These are phyloP conservation scores for Fennellomyces sp. DNA, from an alignment of 371 early-diverging fungal genomes.

Conservation along the genomic window DNA sequence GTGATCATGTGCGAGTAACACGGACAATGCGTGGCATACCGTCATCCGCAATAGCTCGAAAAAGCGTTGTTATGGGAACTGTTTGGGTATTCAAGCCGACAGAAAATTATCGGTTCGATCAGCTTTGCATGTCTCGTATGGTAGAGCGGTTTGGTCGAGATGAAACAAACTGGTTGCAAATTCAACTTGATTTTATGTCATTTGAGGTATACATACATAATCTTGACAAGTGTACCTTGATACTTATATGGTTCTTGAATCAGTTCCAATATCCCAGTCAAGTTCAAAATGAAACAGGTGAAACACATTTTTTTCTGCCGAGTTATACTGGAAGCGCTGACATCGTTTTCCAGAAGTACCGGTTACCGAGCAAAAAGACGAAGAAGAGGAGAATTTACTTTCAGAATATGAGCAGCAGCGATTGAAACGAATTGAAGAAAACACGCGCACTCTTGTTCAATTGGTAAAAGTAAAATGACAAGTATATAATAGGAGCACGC, in stretches of 20 bases:
- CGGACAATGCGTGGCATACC: conserved; percentile 64
- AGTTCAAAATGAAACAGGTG: too few relatives aligned
- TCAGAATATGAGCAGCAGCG: conserved; percentile 68
- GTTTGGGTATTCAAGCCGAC: conserved; percentile 85
- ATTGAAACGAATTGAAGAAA: conserved; percentile 67
- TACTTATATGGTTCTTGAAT: too few relatives aligned
- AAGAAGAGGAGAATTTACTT: conserved; percentile 28
- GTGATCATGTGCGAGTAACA: conserved; percentile 26
- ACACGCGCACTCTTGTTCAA: conserved; percentile 63
- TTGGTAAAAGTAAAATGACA: conserved; percentile 41
- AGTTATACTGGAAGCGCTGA: neutral
- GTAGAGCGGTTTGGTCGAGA: conserved; percentile 87
- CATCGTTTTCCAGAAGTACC: neutral
- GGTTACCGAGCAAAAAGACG: neutral
- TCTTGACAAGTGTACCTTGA: neutral
- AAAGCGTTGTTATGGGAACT: conserved; percentile 89
- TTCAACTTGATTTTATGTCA: conserved; percentile 50
- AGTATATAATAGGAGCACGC: too few relatives aligned
- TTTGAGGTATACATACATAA: conserved; percentile 12
- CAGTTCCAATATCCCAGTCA: too few relatives aligned
- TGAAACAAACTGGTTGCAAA: conserved; percentile 78
- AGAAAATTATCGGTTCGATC: conserved; percentile 51
- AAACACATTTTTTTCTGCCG: neutral
- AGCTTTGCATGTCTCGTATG: conserved; percentile 81
- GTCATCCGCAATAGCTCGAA: conserved; percentile 76